phyloP scores from a whole-genome alignment of 2,329 filamentous ascomycete genomes.

The Xylariaceae sp. region DNA sequence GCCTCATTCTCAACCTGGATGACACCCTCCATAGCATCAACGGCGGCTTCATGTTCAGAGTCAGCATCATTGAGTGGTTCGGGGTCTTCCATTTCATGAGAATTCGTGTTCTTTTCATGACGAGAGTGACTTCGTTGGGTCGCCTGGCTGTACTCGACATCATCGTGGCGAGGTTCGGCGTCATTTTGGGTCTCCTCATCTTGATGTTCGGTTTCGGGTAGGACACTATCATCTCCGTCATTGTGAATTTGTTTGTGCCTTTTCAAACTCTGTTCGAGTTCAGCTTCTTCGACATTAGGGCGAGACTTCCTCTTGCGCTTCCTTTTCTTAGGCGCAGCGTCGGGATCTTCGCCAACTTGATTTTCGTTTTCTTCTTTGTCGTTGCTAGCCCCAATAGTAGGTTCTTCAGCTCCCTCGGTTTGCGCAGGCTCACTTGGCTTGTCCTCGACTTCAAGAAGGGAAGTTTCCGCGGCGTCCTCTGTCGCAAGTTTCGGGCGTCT shows the following conservation, averaged over 20 bases:
- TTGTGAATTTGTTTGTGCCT: constrained; percentile 19
- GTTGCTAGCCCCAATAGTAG: background rate
- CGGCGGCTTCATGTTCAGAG: background rate
- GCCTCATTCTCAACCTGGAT: background rate
- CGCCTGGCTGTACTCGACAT: background rate
- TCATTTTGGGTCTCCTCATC: background rate
- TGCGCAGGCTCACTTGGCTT: constrained; percentile 16
- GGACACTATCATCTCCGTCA: background rate
- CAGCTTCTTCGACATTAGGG: constrained; percentile 4
- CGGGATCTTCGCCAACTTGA: background rate
- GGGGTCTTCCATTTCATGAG: constrained; percentile 1
- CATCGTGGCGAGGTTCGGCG: too few species aligned
- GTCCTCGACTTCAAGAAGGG: background rate
- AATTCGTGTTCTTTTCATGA: constrained; percentile 14
- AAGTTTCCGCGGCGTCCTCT: constrained; percentile 3
- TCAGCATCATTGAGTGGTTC: background rate
- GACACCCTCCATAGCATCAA: background rate
- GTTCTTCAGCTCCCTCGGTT: constrained; percentile 11
- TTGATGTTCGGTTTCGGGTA: background rate
- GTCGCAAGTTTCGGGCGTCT: constrained; percentile 16
- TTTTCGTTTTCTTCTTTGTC: constrained; percentile 11
- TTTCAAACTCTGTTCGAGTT: constrained; percentile 11
- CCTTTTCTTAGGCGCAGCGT: constrained; percentile 9
- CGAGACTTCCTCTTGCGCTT: constrained; percentile 17
- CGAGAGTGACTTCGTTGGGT: constrained; percentile 22